phyloP scores from a whole-genome alignment of 2,329 filamentous ascomycete species.

The Cladophialophora bantiana region DNA sequence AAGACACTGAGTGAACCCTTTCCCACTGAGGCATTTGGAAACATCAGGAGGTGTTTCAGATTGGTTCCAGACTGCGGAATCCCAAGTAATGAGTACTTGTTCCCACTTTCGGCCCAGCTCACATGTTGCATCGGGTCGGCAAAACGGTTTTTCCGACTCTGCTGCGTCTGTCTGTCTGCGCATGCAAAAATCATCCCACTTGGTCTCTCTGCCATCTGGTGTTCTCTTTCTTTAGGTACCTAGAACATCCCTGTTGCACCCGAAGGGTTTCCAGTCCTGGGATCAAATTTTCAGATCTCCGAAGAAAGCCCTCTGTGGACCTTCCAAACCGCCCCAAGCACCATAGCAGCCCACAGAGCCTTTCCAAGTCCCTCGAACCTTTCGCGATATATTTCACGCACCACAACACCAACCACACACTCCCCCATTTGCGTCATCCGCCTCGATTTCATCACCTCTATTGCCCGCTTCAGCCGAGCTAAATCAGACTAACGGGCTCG shows the following conservation, averaged over 20 bases:
- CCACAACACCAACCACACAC: neutral
- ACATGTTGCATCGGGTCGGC: slow-evolving; percentile 6
- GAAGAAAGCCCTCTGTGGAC: slow-evolving; percentile 9
- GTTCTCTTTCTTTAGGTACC: neutral
- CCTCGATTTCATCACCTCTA: slow-evolving; percentile 8
- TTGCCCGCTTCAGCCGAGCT: slow-evolving; percentile 13
- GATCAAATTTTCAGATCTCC: slow-evolving; percentile 1
- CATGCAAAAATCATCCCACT: slow-evolving; percentile 1
- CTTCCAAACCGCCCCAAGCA: neutral
- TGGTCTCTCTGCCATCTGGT: no score
- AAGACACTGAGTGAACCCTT: neutral
- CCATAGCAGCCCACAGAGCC: neutral
- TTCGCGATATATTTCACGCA: slow-evolving; percentile 10
- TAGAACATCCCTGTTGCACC: neutral
- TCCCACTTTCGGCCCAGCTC: neutral
- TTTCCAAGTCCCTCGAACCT: neutral
- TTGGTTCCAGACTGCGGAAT: no score
- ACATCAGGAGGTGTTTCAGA: neutral
- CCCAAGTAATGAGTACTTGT: neutral
- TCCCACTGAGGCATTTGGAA: neutral
- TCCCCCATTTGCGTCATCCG: slow-evolving; percentile 14
- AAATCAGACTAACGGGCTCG: slow-evolving; percentile 11
- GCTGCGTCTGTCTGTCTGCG: neutral
- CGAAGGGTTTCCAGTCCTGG: neutral
- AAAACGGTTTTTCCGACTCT: slow-evolving; percentile 8